Base-by-base conservation (phyloP, 75 land plant species). In the Sequoia sempervirens region DNA sequence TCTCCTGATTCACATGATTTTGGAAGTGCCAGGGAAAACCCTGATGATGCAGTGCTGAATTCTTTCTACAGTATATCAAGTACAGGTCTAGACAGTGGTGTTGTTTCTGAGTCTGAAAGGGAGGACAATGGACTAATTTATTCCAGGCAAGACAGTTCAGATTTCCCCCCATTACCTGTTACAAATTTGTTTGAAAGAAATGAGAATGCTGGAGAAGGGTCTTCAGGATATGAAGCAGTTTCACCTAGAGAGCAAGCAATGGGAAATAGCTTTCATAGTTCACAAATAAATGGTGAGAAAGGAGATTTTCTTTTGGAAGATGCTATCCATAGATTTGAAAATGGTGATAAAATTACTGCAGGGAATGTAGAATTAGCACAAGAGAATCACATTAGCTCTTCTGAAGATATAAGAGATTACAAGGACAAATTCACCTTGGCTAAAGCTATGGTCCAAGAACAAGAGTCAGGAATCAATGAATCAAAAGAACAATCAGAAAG, bases 161-260 rank as follows among this genome's bases (percentile, higher is more conserved):
- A 94, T 87, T 93, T 88, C 81, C 92, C 94, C 30, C 84, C 84
- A 85, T 75, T 93, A 41, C 95, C 93, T 40, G 93, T 91, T 36
- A 92, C 89, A 84, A 82, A 92, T 75, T 86, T 94, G 80, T 92
- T 92, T 82, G 75, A 83, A 43, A 88, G 84, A 83, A 37, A 61
- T 76, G 87, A 78, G 32, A 69, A 56, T 64, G 87, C 83, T 66
- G 86, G 82, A n/a, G 82, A 81, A 40, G 85, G 41, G 75, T 53
- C 28, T 81, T 61, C 34, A 34, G 20, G 40, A 30, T 47, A 82
- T 80, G 84, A 85, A 70, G 72, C 46, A 23, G 79, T 46, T 53
- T 75, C 14, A 41, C 81, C 84, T 40, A 43, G 56, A 13, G 69
- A 85, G 23, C 70, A 43, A 41, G 70, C 83, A 72, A 36, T 78